Evolutionary conservation across 2,329 filamentous ascomycete genomes (phyloP).

Genomic region (Sporothrix protearum): DNA sequence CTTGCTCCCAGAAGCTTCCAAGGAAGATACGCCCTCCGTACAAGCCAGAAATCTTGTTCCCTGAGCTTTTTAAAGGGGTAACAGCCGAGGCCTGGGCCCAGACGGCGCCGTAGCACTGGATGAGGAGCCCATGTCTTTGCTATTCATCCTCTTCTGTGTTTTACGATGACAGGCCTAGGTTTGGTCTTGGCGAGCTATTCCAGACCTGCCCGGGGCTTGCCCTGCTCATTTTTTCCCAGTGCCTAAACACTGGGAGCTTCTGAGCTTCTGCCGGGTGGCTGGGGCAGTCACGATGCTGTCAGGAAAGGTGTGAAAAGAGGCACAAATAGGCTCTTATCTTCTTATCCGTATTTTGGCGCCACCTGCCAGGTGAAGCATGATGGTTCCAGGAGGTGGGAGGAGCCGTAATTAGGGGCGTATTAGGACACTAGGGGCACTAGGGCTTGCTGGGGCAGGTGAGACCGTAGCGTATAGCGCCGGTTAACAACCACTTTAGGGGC

Average conservation of each 20-base stretch:
- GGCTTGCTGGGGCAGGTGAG: constrained; percentile 2
- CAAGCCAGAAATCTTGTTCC: not conserved
- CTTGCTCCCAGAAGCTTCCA: not conserved
- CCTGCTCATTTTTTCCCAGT: not conserved
- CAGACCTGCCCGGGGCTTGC: not conserved
- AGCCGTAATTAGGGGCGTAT: constrained; percentile 5
- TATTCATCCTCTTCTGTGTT: not conserved
- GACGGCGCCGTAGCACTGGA: constrained; percentile 8
- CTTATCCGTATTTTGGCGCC: not conserved
- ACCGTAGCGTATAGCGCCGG: not conserved
- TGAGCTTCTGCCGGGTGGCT: constrained; percentile 15
- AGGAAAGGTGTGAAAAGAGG: not conserved
- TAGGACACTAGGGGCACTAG: not conserved
- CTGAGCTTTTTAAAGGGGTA: constrained; percentile 1
- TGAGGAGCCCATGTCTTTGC: not conserved
- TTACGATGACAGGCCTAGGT: not conserved
- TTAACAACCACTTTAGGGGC: not conserved
- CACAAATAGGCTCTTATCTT: not conserved
- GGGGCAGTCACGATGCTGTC: not conserved
- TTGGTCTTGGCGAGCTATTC: not conserved
- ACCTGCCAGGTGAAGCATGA: not conserved
- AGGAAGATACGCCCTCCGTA: not conserved
- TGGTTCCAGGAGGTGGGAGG: constrained; percentile 11
- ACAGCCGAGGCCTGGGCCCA: not conserved
- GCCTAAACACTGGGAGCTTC: not conserved